Conservation (phyloP, 2,329 filamentous ascomycete species). For the Colletotrichum sp. region DNA sequence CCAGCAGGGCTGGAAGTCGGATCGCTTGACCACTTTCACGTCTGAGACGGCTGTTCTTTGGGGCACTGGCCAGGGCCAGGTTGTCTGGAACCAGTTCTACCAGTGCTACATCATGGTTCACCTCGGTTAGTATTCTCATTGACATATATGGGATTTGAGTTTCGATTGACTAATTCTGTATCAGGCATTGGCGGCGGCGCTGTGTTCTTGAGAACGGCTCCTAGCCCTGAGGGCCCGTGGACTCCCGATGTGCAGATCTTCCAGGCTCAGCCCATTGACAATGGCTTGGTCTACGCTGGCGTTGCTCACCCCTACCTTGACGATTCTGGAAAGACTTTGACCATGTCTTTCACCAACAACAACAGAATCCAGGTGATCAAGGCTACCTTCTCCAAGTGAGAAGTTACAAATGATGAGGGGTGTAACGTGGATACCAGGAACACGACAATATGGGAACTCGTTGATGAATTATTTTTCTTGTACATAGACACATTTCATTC, state of each 20-base stretch:
- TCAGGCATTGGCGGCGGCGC: conserved; percentile 1
- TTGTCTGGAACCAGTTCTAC: conserved; percentile 40
- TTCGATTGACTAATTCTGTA: not conserved
- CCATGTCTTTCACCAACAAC: conserved; percentile 44
- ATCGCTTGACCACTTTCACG: conserved; percentile 33
- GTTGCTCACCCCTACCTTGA: conserved; percentile 43
- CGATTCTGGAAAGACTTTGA: conserved; percentile 36
- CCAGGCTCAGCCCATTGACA: conserved; percentile 35
- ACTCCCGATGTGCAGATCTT: conserved; percentile 38
- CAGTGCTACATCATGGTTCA: conserved; percentile 41
- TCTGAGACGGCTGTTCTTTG: conserved; percentile 43
- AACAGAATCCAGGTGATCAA: conserved; percentile 42
- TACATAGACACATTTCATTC: not conserved
- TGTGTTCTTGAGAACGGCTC: conserved; percentile 29
- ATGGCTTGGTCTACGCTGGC: conserved; percentile 40
- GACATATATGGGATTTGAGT: too few species aligned
- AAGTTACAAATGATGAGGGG: not conserved
- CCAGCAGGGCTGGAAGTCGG: conserved; percentile 38
- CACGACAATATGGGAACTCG: not conserved
- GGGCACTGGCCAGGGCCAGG: conserved; percentile 41
- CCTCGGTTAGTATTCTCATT: conserved; percentile 12
- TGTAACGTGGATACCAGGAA: not conserved
- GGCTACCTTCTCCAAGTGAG: conserved; percentile 27
- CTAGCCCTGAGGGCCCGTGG: conserved; percentile 40
- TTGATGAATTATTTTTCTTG: not conserved